A percentile compares a stretch with the other conserved stretches of the same genome.
Evolutionary conservation across 176 grass and related monocot species (phyloP).

Genomic region (Thalia dealbata): DNA sequence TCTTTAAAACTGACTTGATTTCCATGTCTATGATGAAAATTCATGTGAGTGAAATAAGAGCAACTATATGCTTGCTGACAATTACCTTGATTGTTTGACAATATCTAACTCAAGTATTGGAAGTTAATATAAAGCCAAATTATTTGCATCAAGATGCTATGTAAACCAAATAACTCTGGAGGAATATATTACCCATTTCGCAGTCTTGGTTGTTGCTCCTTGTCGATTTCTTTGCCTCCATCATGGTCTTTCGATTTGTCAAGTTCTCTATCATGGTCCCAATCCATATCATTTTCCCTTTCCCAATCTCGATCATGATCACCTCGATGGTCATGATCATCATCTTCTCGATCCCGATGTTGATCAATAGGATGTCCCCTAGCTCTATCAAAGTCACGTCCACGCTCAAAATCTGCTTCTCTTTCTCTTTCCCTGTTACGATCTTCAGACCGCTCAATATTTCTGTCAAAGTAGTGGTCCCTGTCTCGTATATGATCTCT

Average conservation of each 20-base stretch:
- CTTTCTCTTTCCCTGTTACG: constrained; percentile 46
- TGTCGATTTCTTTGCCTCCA: constrained; percentile 36
- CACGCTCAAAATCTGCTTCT: constrained; percentile 39
- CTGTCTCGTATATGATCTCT: constrained; percentile 61
- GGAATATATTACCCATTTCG: constrained; percentile 32
- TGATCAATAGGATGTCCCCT: constrained; percentile 44
- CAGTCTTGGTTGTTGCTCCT: constrained; percentile 47
- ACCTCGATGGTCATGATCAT: constrained; percentile 37
- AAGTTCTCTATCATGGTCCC: constrained; percentile 43
- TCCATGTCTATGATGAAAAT: background rate
- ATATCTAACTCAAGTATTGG: background rate
- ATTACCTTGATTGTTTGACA: background rate
- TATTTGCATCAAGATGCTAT: background rate
- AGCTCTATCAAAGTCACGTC: constrained; percentile 40
- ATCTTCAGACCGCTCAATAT: constrained; percentile 51
- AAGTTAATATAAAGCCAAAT: background rate
- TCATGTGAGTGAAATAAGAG: background rate
- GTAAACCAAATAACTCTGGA: background rate
- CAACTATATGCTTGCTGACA: background rate
- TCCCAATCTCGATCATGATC: constrained; percentile 39
- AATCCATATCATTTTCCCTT: constrained; percentile 32
- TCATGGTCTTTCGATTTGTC: constrained; percentile 39
- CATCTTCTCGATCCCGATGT: constrained; percentile 39
- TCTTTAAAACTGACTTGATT: background rate
- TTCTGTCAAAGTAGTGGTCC: constrained; percentile 47